These are phyloP conservation scores for Leccinum pellstonianum DNA, from an alignment of 768 basidiomycete species.

Conservation along the genomic window DNA sequence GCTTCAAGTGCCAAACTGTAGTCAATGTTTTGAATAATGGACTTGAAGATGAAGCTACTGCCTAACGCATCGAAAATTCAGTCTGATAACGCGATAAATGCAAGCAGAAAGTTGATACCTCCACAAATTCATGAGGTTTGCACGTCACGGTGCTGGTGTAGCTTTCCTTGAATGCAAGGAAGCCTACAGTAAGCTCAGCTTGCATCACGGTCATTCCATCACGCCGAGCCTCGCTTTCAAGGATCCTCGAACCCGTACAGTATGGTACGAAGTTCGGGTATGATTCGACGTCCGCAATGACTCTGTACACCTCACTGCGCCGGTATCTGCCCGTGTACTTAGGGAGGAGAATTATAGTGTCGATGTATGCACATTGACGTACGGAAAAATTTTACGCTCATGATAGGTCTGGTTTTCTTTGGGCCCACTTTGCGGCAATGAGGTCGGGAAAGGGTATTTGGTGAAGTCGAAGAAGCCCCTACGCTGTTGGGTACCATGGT, in stretches of 20 bases:
- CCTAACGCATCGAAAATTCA: slow-evolving; percentile 42
- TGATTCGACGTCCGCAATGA: slow-evolving; percentile 85
- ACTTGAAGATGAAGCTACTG: slow-evolving; percentile 66
- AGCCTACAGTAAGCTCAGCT: slow-evolving; percentile 86
- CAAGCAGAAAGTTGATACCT: slow-evolving; percentile 39
- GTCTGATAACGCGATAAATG: neutral
- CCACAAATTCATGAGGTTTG: slow-evolving; percentile 71
- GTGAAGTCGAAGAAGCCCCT: slow-evolving; percentile 52
- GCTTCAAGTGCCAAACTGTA: slow-evolving; percentile 74
- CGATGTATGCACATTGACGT: slow-evolving; percentile 35
- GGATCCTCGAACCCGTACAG: slow-evolving; percentile 71
- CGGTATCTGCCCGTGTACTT: slow-evolving; percentile 56
- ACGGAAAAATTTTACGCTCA: slow-evolving; percentile 89
- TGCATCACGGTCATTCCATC: slow-evolving; percentile 55
- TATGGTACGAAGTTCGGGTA: slow-evolving; percentile 90
- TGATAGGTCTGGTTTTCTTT: slow-evolving; percentile 62
- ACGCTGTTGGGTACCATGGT: slow-evolving; percentile 4
- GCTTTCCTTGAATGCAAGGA: slow-evolving; percentile 82
- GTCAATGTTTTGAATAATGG: slow-evolving; percentile 71
- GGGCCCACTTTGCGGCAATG: slow-evolving; percentile 31
- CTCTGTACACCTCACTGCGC: slow-evolving; percentile 72
- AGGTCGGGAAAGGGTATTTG: slow-evolving; percentile 44
- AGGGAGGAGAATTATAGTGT: slow-evolving; percentile 10
- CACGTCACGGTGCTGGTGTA: slow-evolving; percentile 87
- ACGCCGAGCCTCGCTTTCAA: slow-evolving; percentile 34